These are phyloP conservation scores for Helichrysum umbraculigerum DNA, from an alignment of 129 eudicot genomes.

Conservation along the genomic window DNA sequence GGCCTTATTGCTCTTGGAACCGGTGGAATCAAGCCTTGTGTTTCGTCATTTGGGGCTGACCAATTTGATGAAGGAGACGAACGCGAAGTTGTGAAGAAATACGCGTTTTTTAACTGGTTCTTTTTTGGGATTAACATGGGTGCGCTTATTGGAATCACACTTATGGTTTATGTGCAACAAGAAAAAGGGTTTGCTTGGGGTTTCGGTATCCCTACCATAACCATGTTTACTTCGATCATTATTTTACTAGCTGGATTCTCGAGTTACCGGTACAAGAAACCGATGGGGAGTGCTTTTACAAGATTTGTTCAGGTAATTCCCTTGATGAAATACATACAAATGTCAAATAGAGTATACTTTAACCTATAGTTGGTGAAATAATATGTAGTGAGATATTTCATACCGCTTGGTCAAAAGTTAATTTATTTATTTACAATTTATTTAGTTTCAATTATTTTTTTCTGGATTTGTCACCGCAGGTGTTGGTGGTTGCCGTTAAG, in stretches of 20 bases:
- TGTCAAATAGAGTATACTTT: neutral
- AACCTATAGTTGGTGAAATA: neutral
- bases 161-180: constrained; percentile 64
- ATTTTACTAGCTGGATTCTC: constrained; percentile 51
- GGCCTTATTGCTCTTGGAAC: constrained; percentile 90
- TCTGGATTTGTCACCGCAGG: constrained; percentile 18
- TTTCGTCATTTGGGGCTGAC: constrained; percentile 91
- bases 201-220: constrained; percentile 60
- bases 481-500: constrained; percentile 58
- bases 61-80: constrained; percentile 71
- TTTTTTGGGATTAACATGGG: constrained; percentile 90
- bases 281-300: constrained; percentile 84
- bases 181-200: constrained; percentile 80
- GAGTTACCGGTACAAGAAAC: constrained; percentile 72
- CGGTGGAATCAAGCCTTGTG: constrained; percentile 95
- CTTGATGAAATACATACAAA: neutral
- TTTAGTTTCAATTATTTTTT: neutral
- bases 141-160: constrained; percentile 68
- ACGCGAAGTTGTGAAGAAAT: constrained; percentile 55
- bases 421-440: too few relatives aligned
- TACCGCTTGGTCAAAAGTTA: neutral
- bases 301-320: constrained; percentile 68
- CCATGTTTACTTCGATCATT: constrained; percentile 48
- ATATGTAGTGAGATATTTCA: neutral
- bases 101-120: constrained; percentile 82